Evolutionary conservation across 164 flowering plant species (phyloP).

Genomic region (Chimonanthus praecox): DNA sequence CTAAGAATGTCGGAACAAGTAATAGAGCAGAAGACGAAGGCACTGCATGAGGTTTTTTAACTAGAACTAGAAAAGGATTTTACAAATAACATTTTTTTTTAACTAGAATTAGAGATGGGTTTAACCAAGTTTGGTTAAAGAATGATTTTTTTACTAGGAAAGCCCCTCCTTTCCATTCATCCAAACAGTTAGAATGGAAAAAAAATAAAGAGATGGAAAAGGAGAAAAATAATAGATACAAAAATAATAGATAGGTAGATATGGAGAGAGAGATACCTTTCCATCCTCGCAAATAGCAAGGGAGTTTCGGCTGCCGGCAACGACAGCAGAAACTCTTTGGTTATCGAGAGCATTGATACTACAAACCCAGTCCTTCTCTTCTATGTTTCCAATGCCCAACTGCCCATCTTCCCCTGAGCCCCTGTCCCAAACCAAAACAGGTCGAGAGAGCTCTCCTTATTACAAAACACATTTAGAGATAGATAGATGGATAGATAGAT

Average conservation of each 20-base stretch:
- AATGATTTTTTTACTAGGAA: too few species aligned
- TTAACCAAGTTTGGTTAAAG: too few species aligned
- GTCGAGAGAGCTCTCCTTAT: not conserved
- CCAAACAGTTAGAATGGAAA: not conserved
- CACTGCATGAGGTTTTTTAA: too few species aligned
- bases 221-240: not conserved
- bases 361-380: slow-evolving; percentile 85
- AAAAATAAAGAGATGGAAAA: not conserved
- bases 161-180: too few species aligned
- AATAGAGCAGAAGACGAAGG: too few species aligned
- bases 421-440: slow-evolving; percentile 35
- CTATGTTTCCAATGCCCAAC: slow-evolving; percentile 75
- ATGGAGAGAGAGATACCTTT: slow-evolving; percentile 40
- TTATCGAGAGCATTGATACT: slow-evolving; percentile 48
- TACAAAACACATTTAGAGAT: not conserved
- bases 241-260: not conserved
- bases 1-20: too few species aligned
- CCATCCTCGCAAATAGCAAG: slow-evolving; percentile 94
- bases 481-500: not conserved
- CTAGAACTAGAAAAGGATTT: too few species aligned
- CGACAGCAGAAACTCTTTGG: slow-evolving; percentile 55
- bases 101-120: too few species aligned
- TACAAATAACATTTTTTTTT: too few species aligned
- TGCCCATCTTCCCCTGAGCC: slow-evolving; percentile 99
- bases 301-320: slow-evolving; percentile 95